These are phyloP conservation scores for Thraustochytrium striatum DNA, from an alignment of 352 stramenopile genomes.

Conservation along the genomic window DNA sequence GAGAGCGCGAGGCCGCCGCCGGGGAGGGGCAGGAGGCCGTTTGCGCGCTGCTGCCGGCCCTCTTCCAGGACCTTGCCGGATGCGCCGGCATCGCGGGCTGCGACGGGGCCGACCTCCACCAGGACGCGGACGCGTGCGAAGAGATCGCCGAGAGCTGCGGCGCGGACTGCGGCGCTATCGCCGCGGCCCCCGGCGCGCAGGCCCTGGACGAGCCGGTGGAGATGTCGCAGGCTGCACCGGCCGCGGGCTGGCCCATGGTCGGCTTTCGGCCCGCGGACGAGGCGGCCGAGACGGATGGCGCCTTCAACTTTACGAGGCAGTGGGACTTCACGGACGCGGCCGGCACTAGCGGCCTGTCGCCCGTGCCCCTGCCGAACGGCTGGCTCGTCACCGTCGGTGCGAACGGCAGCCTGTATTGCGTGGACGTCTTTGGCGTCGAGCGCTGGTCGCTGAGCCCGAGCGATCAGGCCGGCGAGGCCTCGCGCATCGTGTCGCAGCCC, in stretches of 20 bases:
- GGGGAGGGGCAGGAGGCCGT: background rate
- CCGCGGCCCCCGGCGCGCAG: background rate
- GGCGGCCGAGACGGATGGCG: background rate
- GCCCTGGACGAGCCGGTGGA: background rate
- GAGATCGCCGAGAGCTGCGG: background rate
- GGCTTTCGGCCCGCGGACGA: background rate
- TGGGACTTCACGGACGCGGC: background rate
- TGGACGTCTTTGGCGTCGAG: background rate
- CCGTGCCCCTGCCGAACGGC: background rate
- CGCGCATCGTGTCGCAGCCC: background rate
- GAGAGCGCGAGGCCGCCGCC: background rate
- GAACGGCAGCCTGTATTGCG: background rate
- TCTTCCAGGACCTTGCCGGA: constrained; percentile 3
- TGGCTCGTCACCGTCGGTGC: background rate
- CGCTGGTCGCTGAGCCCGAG: background rate
- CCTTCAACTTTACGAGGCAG: background rate
- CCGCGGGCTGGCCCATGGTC: background rate
- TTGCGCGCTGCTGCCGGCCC: background rate
- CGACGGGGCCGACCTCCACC: constrained; percentile 2
- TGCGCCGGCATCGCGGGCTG: constrained; percentile 7
- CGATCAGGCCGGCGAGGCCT: background rate
- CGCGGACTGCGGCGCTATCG: constrained; percentile 22
- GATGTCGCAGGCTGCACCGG: background rate
- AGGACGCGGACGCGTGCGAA: background rate
- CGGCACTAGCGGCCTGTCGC: background rate